These are phyloP conservation scores for Hanseniaspora taiwanica DNA, from an alignment of 805 yeast genomes.

Conservation along the genomic window DNA sequence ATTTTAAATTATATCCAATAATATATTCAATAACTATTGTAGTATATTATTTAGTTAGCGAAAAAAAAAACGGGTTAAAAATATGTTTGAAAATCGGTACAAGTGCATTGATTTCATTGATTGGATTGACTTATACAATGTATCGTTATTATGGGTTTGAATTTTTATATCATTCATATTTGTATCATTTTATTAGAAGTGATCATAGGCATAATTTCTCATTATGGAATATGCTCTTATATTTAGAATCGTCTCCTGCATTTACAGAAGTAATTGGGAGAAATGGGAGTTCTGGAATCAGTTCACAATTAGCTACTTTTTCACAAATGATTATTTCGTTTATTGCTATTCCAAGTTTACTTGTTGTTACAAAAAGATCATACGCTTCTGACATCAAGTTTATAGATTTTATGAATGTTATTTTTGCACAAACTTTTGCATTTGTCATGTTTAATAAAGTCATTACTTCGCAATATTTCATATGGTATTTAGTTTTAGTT, in stretches of 20 bases:
- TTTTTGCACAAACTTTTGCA: conserved; percentile 68
- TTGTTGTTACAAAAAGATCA: conserved; percentile 4
- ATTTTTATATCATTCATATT: conserved; percentile 61
- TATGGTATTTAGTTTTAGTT: conserved; percentile 81
- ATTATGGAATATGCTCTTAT: conserved; percentile 63
- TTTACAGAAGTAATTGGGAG: conserved; percentile 1
- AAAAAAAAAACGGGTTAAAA: too few relatives aligned
- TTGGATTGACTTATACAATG: conserved; percentile 43
- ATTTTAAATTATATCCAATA: conserved; percentile 84
- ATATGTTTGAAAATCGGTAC: conserved; percentile 30
- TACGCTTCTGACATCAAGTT: too few relatives aligned
- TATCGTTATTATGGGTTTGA: conserved; percentile 58
- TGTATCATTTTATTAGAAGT: conserved; percentile 68
- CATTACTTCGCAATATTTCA: conserved; percentile 88
- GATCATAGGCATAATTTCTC: conserved; percentile 96
- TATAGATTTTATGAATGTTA: conserved; percentile 32
- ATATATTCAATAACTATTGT: conserved; percentile 67
- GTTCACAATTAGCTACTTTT: conserved; percentile 50
- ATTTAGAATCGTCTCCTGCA: conserved; percentile 38
- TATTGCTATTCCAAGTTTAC: conserved; percentile 38
- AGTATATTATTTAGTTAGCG: conserved; percentile 21
- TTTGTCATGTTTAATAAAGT: conserved; percentile 72
- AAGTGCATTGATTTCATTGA: conserved; percentile 31
- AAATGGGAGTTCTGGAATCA: background rate
- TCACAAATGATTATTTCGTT: conserved; percentile 65